These are phyloP conservation scores for Oryza rufipogon DNA, from an alignment of 176 grass and related monocot genomes.

Conservation along the genomic window DNA sequence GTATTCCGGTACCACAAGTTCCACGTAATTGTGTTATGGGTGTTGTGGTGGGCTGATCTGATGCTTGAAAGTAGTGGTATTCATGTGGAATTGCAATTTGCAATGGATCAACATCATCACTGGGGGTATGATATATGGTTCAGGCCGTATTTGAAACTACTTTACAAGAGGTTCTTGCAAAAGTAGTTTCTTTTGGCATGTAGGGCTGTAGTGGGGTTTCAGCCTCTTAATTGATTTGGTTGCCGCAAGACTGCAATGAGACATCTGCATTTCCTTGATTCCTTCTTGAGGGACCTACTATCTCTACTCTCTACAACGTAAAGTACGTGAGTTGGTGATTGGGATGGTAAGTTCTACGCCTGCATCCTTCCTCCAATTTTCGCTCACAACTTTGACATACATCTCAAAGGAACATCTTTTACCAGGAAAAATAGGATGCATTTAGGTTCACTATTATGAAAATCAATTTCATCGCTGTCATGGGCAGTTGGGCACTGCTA, in stretches of 20 bases:
- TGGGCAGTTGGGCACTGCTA: not conserved
- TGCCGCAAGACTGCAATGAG: not conserved
- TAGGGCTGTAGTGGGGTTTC: slow-evolving; percentile 5
- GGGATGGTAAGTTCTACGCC: not conserved
- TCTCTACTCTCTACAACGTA: not conserved
- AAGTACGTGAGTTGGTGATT: not conserved
- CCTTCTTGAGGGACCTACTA: not conserved
- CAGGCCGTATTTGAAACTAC: not conserved
- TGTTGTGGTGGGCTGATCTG: slow-evolving; percentile 7
- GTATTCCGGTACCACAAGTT: slow-evolving; percentile 24
- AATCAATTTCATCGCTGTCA: not conserved
- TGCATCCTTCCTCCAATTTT: not conserved
- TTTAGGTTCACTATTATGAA: not conserved
- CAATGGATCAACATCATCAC: not conserved
- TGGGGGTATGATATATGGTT: slow-evolving; percentile 29
- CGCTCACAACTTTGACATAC: not conserved
- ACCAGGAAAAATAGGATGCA: not conserved
- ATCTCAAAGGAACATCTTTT: not conserved
- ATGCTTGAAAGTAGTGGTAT: slow-evolving; percentile 19
- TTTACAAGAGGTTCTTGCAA: slow-evolving; percentile 13
- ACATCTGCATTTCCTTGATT: not conserved
- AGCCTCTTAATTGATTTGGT: slow-evolving; percentile 24
- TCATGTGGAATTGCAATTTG: not conserved
- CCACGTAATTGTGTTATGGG: slow-evolving; percentile 31
- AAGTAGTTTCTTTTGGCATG: slow-evolving; percentile 31